These are phyloP conservation scores for Starmerella stellata DNA, from an alignment of 805 yeast genomes.

Conservation along the genomic window DNA sequence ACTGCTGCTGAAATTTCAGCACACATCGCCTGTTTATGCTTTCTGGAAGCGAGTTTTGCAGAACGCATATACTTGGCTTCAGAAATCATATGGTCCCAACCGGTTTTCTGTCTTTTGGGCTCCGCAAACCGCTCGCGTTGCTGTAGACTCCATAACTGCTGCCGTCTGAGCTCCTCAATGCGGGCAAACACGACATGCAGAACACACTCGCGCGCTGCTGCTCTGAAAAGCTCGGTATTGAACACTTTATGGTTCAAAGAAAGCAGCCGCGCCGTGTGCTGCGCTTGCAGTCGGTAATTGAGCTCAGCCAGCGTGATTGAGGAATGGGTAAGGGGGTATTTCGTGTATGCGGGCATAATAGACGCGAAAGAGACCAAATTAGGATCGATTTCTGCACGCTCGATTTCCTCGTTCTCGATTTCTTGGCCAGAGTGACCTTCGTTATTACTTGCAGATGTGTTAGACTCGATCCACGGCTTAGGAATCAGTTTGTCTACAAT, in stretches of 20 bases:
- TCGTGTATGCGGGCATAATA: not conserved
- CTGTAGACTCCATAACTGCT: constrained; percentile 75
- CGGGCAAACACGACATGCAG: constrained; percentile 76
- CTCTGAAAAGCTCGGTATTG: constrained; percentile 68
- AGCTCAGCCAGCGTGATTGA: constrained; percentile 54
- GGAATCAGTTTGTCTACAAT: constrained; percentile 6
- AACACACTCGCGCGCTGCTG: constrained; percentile 75
- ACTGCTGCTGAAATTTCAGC: constrained; percentile 54
- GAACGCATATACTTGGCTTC: constrained; percentile 75
- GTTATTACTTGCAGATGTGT: not conserved
- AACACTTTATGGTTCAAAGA: constrained; percentile 76
- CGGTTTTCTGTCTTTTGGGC: constrained; percentile 38
- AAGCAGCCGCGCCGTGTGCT: constrained; percentile 63
- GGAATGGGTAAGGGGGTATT: constrained; percentile 14
- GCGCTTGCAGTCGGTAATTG: constrained; percentile 69
- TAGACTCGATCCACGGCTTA: not conserved
- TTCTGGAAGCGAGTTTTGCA: constrained; percentile 54
- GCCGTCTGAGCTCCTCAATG: constrained; percentile 77
- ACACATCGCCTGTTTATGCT: constrained; percentile 54
- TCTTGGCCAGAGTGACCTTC: not conserved
- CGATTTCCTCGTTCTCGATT: not conserved
- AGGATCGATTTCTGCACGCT: not conserved
- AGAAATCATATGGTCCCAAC: constrained; percentile 54
- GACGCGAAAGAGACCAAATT: not conserved
- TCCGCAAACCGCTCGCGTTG: constrained; percentile 61